Percentiles rank a stretch among this genome's conserved stretches.
These are phyloP conservation scores for Dactylonectria estremocensis DNA, from an alignment of 2,329 filamentous ascomycete species.

Conservation along the genomic window DNA sequence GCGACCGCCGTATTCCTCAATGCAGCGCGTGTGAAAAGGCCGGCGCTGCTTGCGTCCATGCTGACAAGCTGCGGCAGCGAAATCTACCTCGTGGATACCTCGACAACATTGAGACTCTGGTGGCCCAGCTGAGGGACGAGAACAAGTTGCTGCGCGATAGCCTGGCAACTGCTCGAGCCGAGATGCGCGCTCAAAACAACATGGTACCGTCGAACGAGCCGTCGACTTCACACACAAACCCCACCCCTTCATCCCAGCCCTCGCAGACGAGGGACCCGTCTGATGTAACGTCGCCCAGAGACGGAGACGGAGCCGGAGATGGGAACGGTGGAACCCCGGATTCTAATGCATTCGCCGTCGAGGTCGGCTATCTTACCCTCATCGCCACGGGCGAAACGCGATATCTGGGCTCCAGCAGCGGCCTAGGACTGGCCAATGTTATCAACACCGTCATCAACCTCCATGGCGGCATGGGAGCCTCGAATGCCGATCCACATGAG, in stretches of 20 bases:
- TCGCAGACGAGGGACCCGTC: no score
- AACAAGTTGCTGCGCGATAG: conserved; percentile 16
- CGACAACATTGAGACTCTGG: conserved; percentile 18
- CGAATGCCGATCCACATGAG: neutral
- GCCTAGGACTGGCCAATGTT: conserved; percentile 22
- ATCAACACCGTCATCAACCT: conserved; percentile 10
- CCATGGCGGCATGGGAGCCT: neutral
- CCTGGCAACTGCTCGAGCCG: conserved; percentile 10
- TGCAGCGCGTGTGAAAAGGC: conserved; percentile 29
- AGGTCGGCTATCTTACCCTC: conserved; percentile 26
- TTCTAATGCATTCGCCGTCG: conserved; percentile 21
- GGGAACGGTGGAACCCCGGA: neutral
- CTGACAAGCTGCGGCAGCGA: conserved; percentile 28
- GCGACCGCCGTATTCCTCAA: conserved; percentile 28
- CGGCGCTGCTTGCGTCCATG: conserved; percentile 19
- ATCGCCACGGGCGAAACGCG: conserved; percentile 26
- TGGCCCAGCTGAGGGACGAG: conserved; percentile 16
- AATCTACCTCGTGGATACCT: conserved; percentile 25
- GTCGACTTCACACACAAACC: neutral
- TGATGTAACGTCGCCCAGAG: no score
- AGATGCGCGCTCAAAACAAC: neutral
- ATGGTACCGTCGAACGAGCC: neutral
- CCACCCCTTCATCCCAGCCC: neutral
- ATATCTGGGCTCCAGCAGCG: conserved; percentile 28
- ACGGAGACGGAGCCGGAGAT: neutral